phyloP scores from a whole-genome alignment of 1,139 yeast species.

The Yarrowia galli region DNA sequence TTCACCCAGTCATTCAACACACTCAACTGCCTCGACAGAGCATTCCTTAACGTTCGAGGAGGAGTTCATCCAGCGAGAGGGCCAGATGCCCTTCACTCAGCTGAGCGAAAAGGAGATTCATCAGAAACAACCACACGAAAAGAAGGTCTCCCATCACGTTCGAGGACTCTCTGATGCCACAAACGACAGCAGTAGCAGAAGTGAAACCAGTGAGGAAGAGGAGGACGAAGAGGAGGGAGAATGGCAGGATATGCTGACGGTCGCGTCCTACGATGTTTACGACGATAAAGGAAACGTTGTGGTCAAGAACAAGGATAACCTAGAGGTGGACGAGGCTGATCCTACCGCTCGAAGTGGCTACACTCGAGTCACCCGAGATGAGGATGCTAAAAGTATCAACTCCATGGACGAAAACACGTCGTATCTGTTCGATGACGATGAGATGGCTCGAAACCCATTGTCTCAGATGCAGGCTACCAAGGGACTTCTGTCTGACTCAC shows the following conservation, averaged over 20 bases:
- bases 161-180: constrained; percentile 24
- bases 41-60: constrained; percentile 20
- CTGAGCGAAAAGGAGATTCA: constrained; percentile 30
- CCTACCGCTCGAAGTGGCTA: constrained; percentile 63
- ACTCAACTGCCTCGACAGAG: neutral
- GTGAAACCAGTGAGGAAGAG: constrained; percentile 29
- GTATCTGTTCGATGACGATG: constrained; percentile 68
- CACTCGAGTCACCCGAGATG: constrained; percentile 90
- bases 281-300: constrained; percentile 63
- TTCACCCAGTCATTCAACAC: neutral
- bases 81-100: constrained; percentile 32
- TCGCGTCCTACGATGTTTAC: constrained; percentile 64
- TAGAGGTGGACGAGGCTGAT: constrained; percentile 43
- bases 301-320: constrained; percentile 48
- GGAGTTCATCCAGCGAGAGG: constrained; percentile 36
- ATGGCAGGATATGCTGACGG: constrained; percentile 70
- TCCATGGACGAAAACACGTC: constrained; percentile 81
- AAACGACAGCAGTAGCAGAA: constrained; percentile 15
- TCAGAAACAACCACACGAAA: constrained; percentile 26
- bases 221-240: constrained; percentile 42
- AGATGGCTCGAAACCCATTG: constrained; percentile 58
- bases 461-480: constrained; percentile 82
- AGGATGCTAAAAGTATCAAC: constrained; percentile 76
- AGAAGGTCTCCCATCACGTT: constrained; percentile 26
- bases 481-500: constrained; percentile 79